A percentile compares a stretch with the other conserved stretches of the same genome.
These are phyloP conservation scores for Anisodus acutangulus DNA, from an alignment of 257 asterid genomes.

Conservation along the genomic window DNA sequence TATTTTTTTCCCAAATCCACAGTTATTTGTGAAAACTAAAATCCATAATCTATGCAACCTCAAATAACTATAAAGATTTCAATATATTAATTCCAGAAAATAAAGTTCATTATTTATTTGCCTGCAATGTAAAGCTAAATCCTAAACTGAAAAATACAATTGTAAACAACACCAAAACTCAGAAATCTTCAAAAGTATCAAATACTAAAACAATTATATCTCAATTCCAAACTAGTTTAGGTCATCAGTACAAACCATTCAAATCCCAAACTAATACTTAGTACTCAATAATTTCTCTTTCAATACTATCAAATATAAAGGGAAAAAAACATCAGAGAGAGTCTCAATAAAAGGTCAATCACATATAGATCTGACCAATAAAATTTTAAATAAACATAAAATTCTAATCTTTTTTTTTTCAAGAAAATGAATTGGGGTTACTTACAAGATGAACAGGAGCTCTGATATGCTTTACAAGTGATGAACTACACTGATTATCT, in stretches of 20 bases:
- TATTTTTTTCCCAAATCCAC: background rate
- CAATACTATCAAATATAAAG: background rate
- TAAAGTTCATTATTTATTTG: background rate
- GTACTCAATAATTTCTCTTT: background rate
- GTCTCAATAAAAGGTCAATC: background rate
- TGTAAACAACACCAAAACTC: background rate
- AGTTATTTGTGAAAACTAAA: background rate
- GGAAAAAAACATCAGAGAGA: background rate
- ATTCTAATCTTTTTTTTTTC: background rate
- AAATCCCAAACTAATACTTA: background rate
- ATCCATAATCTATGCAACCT: background rate
- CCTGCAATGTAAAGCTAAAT: background rate
- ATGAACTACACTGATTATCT: conserved; percentile 33
- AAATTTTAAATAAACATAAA: background rate
- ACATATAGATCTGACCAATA: background rate
- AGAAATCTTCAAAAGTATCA: background rate
- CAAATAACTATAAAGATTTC: background rate
- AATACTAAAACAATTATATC: background rate
- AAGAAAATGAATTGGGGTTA: background rate
- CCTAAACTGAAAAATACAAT: background rate
- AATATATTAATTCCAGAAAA: background rate
- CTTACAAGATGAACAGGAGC: conserved; percentile 38
- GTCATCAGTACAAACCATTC: background rate
- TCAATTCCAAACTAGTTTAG: background rate
- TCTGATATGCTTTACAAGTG: conserved; percentile 33